Conservation (phyloP, 2,329 filamentous ascomycete genomes). For the Aurifilum marmelostoma region DNA sequence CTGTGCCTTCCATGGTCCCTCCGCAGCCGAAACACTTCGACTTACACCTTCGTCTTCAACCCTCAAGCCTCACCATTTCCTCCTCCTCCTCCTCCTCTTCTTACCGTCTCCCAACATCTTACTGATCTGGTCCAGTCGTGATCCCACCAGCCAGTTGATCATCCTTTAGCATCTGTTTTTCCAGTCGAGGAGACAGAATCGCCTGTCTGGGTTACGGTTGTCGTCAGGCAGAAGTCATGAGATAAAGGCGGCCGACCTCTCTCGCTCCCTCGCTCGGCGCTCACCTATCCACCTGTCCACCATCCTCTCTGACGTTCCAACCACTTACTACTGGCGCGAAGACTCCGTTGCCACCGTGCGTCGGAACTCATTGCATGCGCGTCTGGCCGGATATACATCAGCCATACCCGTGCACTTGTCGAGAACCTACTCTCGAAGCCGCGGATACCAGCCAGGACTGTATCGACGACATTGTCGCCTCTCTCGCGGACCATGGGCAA, state of each 20-base stretch:
- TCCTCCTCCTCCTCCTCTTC: background rate
- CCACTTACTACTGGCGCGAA: background rate
- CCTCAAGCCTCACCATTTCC: background rate
- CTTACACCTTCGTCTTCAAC: slow-evolving; percentile 2
- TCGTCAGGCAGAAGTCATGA: background rate
- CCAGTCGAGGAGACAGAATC: background rate
- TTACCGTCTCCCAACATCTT: background rate
- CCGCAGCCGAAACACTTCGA: slow-evolving; percentile 1
- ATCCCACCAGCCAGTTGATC: background rate
- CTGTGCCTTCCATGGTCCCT: slow-evolving; percentile 8
- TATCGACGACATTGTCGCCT: background rate
- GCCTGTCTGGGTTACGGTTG: background rate
- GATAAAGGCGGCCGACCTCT: slow-evolving; percentile 3
- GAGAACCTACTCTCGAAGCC: background rate
- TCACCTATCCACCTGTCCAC: background rate
- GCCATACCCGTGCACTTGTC: background rate
- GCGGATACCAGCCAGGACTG: background rate
- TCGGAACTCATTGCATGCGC: background rate
- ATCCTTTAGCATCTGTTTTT: too few species aligned
- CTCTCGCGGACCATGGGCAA: slow-evolving; percentile 24
- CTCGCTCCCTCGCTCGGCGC: slow-evolving; percentile 3
- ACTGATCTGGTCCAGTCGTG: background rate
- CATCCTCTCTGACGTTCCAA: background rate
- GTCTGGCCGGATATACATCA: background rate
- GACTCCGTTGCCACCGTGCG: background rate